Evolutionary conservation across 495 filamentous ascomycete genomes (phyloP), one percentile per base, ranked within the genome.

Genomic region (Aspergillus leporis): DNA sequence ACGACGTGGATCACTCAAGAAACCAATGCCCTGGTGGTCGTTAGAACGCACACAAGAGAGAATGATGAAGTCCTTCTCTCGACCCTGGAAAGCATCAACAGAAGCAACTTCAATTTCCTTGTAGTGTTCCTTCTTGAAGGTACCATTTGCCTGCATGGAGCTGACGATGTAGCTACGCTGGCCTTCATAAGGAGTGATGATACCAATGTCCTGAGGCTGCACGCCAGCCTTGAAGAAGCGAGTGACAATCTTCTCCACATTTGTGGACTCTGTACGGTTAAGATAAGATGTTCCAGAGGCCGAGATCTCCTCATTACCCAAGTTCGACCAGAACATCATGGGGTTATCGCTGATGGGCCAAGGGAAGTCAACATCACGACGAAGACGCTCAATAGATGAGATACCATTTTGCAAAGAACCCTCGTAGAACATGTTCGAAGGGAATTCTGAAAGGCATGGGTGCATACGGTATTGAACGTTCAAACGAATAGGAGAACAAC

Each of bases 271-370:
- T 3, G 95, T 98, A 48, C 94, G 89, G 71, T 99, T 99, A 51
- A 99, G 86, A 68, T 98, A 99, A 9, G 93, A 97, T 0, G 95
- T 99, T 66, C 94, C 95, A 10, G 92, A 97, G 0, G 95, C 94
- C 45, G 92, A 96, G 54, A 99, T 98, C 71, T 99, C 94, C 70
- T 99, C 94, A 57, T 94, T 96, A 53, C 94, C 94, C 46, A 97
- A 78, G 69, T 98, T 98, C 8, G 93, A 95, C 94, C 94, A 99
- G 79, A 99, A 99, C 94, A 98, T 98, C 94, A 99, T 99, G 9
- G 94, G 94, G 58, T 86, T 88, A 63, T 98, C 95, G 50, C 80
- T 83, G 43, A 96, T 92, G 13, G 94, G 94, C 94, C 94, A 99
- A 3, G 94, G 94, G 74, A 99, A 99, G 68, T 99, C 94, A 23